Evolutionary conservation across 2,329 filamentous ascomycete genomes (phyloP), one percentile per base, ranked within the genome.

Genomic region (Trichophyton mentagrophytes): DNA sequence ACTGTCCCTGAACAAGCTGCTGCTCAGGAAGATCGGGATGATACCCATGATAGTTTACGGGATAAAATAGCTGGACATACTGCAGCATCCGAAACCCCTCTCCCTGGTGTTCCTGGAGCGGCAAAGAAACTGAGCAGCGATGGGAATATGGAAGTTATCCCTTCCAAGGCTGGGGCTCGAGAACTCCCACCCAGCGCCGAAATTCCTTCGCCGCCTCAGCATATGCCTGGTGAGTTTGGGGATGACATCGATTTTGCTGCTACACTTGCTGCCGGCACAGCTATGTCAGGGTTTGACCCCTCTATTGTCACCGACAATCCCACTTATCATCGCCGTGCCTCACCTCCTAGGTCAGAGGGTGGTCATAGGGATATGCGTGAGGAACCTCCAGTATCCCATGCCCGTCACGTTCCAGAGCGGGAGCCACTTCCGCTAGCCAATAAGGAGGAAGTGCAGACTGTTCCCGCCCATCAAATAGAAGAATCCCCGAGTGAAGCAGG

Each of bases 161-260:
- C 56, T 15, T 36, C 30, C 25, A 15, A 42, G 22, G 17, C 7
- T 20, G 15, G 8, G 7, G 3, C 36, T 7, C 7, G 15, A 4
- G 30, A 25, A 36, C 22, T 17, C 25, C 33, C 42, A 6, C 15
- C 36, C 8, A 15, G 25, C 17, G 11, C 36, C 42, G 33, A 42
- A 15, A n/a, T 20, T 8, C 9, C 17, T 20, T 46, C 36, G 11
- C 55, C 55, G 6, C 40, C 36, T 58, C 57, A 59, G 1, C 40
- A 46, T 36, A 57, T 60, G 27, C 60, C 56, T 11, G 59, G 62
- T 25, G 62, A 55, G 17, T 90, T 87, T 67, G 81, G 7, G 22
- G 81, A 85, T 61, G 87, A 89, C 65, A 73, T 86, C 7, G 84
- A 84, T 58, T 89, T 90, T 65, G 83, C 85, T 6, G 87, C 86